These are phyloP conservation scores for Phytophthora rubi DNA, from an alignment of 352 stramenopile genomes.

Conservation along the genomic window DNA sequence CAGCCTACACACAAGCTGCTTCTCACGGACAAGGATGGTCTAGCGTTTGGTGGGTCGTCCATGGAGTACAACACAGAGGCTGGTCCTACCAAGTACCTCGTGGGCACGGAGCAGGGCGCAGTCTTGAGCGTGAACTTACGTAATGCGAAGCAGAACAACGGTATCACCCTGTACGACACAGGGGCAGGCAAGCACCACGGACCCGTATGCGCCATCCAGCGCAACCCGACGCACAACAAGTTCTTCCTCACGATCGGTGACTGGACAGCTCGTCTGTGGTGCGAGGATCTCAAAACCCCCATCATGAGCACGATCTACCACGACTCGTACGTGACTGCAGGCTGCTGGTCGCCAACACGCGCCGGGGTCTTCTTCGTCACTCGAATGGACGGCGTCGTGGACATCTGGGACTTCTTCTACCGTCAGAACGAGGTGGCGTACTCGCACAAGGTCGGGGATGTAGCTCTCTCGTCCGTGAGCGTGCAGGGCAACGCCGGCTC, in stretches of 20 bases:
- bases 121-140: conserved; percentile 95
- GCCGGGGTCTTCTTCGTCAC: conserved; percentile 98
- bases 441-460: conserved; percentile 96
- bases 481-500: conserved; percentile 92
- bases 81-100: conserved; percentile 96
- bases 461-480: conserved; percentile 91
- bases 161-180: conserved; percentile 96
- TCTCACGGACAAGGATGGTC: conserved; percentile 75
- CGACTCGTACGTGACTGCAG: conserved; percentile 94
- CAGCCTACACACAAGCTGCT: conserved; percentile 86
- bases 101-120: conserved; percentile 97
- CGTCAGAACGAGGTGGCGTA: conserved; percentile 97
- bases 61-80: conserved; percentile 98
- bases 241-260: conserved; percentile 98
- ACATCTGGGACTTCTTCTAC: conserved; percentile 98
- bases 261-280: conserved; percentile 97
- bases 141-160: conserved; percentile 98
- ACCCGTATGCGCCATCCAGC: conserved; percentile 95
- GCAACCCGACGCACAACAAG: conserved; percentile 97
- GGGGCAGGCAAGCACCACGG: conserved; percentile 95
- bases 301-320: conserved; percentile 98
- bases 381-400: conserved; percentile 96
- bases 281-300: conserved; percentile 96
- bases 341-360: conserved; percentile 96
- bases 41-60: conserved; percentile 92